Base-by-base conservation (phyloP, 2,329 filamentous ascomycete species). In the Cercospora berteroae region DNA sequence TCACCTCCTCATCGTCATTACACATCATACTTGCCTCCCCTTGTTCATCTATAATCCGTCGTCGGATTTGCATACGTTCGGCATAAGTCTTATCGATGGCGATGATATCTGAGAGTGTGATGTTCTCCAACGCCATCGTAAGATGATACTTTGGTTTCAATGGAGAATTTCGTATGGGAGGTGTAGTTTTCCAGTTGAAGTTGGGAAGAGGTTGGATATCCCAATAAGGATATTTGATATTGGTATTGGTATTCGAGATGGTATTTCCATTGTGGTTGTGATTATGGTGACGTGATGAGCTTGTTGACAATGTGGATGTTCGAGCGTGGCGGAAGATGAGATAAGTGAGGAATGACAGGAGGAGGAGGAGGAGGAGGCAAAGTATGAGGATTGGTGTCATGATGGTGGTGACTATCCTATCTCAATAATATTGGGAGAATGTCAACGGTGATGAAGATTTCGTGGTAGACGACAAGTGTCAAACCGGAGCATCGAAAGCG, bases 81-180 rank as follows among this genome's bases (percentile, higher is more conserved):
- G 80, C 77, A 74, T 89, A 89, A 7, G 83, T 88, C 44, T 84
- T 84, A 77, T 90, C 87, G 77, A 89, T 85, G 18, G 78, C 81
- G 42, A 89, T 78, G 16, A 89, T 81, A 9, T 87, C 82, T n/a
- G 84, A 85, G 0, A 85, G 75, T 8, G 82, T 74, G 13, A 83
- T 81, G 55, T 80, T 85, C 72, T 87, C 82, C 25, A 89, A 80
- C 4, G 81, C 86, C 87, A 89, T 89, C 5, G 87, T 88, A 60
- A 89, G 76, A 73, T 89, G 83, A 73, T 87, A 89, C 71, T 84
- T 87, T 5, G 85, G 83, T 75, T 87, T 88, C 76, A 88, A 88
- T 0, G 85, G 84, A 13, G 87, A 80, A 10, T 87, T 74, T 65
- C 85, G 82, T 42, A 87, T 73, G 0, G 86, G 87, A 65, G 84